Base-by-base conservation (phyloP, 2,329 filamentous ascomycete genomes). In the Clarireedia paspali region DNA sequence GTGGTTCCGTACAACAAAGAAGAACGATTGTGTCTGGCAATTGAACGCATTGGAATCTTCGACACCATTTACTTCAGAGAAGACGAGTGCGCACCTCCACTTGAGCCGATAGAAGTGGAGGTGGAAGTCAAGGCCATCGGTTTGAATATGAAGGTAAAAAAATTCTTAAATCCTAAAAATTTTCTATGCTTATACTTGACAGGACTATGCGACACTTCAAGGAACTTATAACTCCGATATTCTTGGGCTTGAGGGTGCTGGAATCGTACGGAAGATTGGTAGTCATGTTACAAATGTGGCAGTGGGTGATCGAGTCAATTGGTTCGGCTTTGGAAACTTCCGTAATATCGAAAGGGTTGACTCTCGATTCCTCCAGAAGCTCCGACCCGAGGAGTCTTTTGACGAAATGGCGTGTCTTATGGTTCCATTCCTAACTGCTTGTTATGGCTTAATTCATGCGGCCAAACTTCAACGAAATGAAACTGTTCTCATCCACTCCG, bases 191-290 rank as follows among this genome's bases (percentile, higher is more conserved):
- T 42, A 51, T 23, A 4, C 23, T 10, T n/a, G 14, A 45, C 4
- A 51, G 49, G 49, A 51, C 14, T 51, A 15, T 20, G 38, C 38
- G 17, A 51, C 49, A 10, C 49, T 51, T 1, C 26, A 10, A 45
- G 49, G 49, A 23, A 34, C 49, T 23, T 51, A 51, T n/a, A 51
- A 51, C 5, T 44, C 49, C 2, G 38, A 51, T 5, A 12, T 34
- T 5, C 4, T 53, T 5, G 51, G 51, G n/a, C 20, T 53, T 12
- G 42, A 53, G 66, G 80, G 81, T 26, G 78, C 79, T 2, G 80
- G 81, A 5, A 72, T 81, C 0, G 78, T 84, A 6, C 80, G 82
- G 30, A 77, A 81, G 52, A 65, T 81, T 3, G 80, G 81, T 12
- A 66, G 72, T 12, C 74, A 76, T 30, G 79, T 82, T 17, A 77